Conservation (phyloP, 768 basidiomycete species). For the Termitomyces sp. region DNA sequence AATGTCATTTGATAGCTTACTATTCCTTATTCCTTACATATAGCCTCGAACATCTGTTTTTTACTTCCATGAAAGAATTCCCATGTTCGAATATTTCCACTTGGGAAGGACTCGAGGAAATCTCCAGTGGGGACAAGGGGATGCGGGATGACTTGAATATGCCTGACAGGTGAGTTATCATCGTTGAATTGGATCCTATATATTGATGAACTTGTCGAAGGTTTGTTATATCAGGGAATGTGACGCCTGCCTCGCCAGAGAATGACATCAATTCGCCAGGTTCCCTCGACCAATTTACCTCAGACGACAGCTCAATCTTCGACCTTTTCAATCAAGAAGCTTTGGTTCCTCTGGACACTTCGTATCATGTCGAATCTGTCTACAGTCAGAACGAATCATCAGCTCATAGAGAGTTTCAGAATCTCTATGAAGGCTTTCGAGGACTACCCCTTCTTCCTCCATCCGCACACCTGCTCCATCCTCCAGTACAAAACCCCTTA, state of each 20-base stretch:
- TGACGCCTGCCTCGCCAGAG: neutral
- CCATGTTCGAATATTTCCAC: neutral
- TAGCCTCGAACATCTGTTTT: neutral
- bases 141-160: no score
- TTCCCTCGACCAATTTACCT: neutral
- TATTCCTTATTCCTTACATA: neutral
- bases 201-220: neutral
- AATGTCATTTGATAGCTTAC: neutral
- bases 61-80: neutral
- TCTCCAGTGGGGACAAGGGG: neutral
- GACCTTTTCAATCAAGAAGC: neutral
- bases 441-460: no score
- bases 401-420: neutral
- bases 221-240: neutral
- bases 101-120: neutral
- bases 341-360: neutral
- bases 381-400: neutral
- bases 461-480: no score
- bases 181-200: no score
- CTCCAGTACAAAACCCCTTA: no score
- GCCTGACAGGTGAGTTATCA: neutral
- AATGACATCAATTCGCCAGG: no score
- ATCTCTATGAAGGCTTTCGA: neutral
- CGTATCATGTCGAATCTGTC: neutral
- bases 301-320: neutral